Evolutionary conservation across 2,329 filamentous ascomycete genomes (phyloP).

Genomic region (Cercospora nicotianae): DNA sequence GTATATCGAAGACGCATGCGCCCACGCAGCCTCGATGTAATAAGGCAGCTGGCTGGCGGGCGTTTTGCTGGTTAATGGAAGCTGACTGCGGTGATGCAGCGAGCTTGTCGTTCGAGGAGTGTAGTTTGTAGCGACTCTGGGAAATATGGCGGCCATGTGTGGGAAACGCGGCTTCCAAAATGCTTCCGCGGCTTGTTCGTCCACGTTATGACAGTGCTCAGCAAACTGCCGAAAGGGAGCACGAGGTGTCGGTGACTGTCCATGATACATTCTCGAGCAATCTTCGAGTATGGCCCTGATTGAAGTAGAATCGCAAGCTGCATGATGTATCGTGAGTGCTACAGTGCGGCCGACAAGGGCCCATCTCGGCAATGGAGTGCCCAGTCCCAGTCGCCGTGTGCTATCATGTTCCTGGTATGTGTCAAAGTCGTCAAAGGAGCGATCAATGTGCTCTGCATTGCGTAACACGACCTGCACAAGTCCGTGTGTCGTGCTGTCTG

Average conservation of each 20-base stretch:
- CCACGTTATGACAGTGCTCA: background rate
- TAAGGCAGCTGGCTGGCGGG: background rate
- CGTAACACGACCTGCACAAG: background rate
- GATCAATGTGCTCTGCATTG: background rate
- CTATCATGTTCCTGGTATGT: background rate
- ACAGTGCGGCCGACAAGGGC: background rate
- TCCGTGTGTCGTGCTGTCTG: background rate
- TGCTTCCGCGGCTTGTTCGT: background rate
- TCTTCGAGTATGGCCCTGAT: background rate
- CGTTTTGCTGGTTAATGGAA: background rate
- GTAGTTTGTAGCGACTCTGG: background rate
- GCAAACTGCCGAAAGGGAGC: background rate
- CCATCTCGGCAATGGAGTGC: background rate
- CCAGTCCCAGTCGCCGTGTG: background rate
- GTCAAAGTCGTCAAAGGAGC: background rate
- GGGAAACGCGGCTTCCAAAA: background rate
- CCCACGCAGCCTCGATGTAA: background rate
- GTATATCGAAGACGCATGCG: background rate
- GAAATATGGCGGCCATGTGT: background rate
- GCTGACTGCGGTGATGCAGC: background rate
- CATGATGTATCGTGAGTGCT: background rate
- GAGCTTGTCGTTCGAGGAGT: background rate
- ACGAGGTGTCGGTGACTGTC: background rate
- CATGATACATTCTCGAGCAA: background rate
- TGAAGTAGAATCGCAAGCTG: background rate